Evolutionary conservation across 2,329 filamentous ascomycete species (phyloP), one percentile per base, ranked within the genome.

Genomic region (Corniculantispora saksenae): DNA sequence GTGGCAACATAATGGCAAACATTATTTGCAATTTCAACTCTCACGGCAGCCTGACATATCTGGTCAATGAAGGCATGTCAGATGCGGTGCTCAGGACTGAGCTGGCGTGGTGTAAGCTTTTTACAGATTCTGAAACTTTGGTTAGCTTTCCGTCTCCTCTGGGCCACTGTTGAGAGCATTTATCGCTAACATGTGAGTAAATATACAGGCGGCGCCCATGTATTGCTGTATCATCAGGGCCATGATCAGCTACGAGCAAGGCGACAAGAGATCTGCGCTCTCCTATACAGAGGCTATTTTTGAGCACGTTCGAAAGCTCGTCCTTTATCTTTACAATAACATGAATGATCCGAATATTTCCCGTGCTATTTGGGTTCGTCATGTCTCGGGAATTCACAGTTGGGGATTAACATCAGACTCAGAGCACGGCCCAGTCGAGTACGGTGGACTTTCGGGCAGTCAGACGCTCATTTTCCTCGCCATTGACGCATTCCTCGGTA

Each of bases 271-370:
- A 8, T 21, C 58, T 29, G 21, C 47, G 2, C 58, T 53, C 2
- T 32, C 29, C 6, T 53, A 61, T 29, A 61, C 58, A 9, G 58
- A 61, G 8, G 58, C 58, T 45, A 47, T 61, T 1, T 61, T 53
- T 21, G 47, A 61, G 13, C 58, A 61, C 10, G n/a, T 48, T 32
- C 58, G 58, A 3, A 38, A 53, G 21, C 47, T 61, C 47, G 43
- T 61, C 10, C 58, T 61, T 2, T 21, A 53, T 17, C 58, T 61
- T 23, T 61, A 40, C 21, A 23, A 61, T 2, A 61, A 61, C 15
- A 61, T 61, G 58, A 61, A 61, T 3, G 58, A 61, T 3, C 47
- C 58, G 29, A 61, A 61, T 12, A 47, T 61, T n/a, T 61, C 58
- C 3, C 58, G 58, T 23, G 58, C 58, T 21, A 40, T 61, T 13